These are phyloP conservation scores for Calonectria multiphialidica DNA, from an alignment of 2,329 filamentous ascomycete genomes.

Conservation along the genomic window DNA sequence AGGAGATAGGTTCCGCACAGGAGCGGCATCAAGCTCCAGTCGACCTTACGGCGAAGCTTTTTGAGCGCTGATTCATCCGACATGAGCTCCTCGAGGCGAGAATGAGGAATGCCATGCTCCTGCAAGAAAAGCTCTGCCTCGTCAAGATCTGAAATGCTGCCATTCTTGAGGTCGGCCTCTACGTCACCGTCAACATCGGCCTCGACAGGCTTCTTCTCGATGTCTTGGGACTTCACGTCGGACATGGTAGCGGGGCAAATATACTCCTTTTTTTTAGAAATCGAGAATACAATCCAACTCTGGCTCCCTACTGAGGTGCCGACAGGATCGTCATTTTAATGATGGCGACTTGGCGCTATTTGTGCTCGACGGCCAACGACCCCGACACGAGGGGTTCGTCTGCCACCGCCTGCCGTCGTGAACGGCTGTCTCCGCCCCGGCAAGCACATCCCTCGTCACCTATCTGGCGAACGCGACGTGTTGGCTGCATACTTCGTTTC, in stretches of 20 bases:
- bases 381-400: background rate
- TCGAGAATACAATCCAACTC: background rate
- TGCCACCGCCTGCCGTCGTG: background rate
- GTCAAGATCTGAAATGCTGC: slow-evolving; percentile 40
- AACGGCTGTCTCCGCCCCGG: background rate
- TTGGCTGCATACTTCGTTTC: slow-evolving; percentile 31
- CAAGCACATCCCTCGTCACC: background rate
- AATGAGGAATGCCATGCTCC: slow-evolving; percentile 41
- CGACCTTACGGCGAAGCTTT: slow-evolving; percentile 56
- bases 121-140: slow-evolving; percentile 43
- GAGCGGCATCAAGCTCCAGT: slow-evolving; percentile 63
- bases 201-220: slow-evolving; percentile 40
- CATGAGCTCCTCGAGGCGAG: slow-evolving; percentile 40
- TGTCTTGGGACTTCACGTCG: slow-evolving; percentile 30
- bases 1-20: slow-evolving; percentile 63
- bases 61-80: slow-evolving; percentile 39
- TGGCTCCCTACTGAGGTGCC: background rate
- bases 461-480: background rate
- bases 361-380: background rate
- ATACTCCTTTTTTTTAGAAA: too few species aligned
- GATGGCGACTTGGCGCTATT: slow-evolving; percentile 7
- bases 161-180: slow-evolving; percentile 41
- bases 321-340: background rate
- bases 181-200: slow-evolving; percentile 32
- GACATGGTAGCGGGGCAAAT: slow-evolving; percentile 26